phyloP scores from a whole-genome alignment of 2,329 filamentous ascomycete genomes.

The Aspergillus quadrilineatus region DNA sequence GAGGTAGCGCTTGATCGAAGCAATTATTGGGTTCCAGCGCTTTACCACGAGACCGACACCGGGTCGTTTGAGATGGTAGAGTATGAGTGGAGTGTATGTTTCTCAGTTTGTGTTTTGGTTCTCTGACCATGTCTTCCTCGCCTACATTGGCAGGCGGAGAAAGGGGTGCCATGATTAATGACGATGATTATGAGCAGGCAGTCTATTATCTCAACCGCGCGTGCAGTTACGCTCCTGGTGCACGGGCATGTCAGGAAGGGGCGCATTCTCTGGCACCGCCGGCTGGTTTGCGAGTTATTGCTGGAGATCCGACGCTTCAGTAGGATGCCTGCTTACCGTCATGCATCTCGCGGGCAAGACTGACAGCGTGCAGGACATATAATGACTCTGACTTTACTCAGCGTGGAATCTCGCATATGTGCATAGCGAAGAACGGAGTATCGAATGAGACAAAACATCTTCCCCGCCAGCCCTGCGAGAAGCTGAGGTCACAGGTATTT shows the following conservation, averaged over 20 bases:
- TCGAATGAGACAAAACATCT: slow-evolving; percentile 57
- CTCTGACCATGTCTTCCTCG: background rate
- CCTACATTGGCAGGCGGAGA: background rate
- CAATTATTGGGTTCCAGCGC: slow-evolving; percentile 73
- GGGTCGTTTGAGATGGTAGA: slow-evolving; percentile 21
- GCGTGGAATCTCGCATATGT: slow-evolving; percentile 58
- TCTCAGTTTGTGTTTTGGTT: background rate
- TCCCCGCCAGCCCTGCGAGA: slow-evolving; percentile 51
- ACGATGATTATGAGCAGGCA: slow-evolving; percentile 3
- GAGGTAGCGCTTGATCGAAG: slow-evolving; percentile 66
- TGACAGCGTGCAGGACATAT: slow-evolving; percentile 17
- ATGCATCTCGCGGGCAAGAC: background rate
- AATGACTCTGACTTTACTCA: slow-evolving; percentile 20
- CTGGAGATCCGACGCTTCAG: slow-evolving; percentile 22
- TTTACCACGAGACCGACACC: slow-evolving; percentile 56
- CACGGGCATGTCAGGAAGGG: slow-evolving; percentile 12
- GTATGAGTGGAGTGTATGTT: slow-evolving; percentile 19
- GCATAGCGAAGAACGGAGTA: slow-evolving; percentile 50
- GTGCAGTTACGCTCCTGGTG: slow-evolving; percentile 20
- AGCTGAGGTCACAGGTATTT: slow-evolving; percentile 37
- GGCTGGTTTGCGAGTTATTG: slow-evolving; percentile 24
- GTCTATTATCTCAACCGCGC: slow-evolving; percentile 25
- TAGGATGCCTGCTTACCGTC: background rate
- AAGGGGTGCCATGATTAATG: no score
- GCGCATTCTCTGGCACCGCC: slow-evolving; percentile 21